Evolutionary conservation across 768 basidiomycete species (phyloP).

Genomic region (Mycena venus): DNA sequence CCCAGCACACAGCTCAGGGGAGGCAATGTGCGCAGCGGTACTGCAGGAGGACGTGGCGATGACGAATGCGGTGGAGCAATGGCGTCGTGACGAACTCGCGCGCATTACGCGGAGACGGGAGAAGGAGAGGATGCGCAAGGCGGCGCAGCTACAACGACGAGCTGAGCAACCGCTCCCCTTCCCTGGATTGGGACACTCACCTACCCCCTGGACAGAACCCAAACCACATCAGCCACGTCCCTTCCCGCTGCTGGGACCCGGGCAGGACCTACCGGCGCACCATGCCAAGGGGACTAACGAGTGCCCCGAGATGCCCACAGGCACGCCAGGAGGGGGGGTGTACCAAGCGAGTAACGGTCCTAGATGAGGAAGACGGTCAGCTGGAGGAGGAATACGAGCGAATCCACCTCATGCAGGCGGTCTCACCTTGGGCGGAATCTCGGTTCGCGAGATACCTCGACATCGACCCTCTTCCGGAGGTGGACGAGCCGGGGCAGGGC

Average conservation of each 20-base stretch:
- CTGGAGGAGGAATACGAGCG: slow-evolving; percentile 12
- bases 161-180: slow-evolving; percentile 23
- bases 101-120: background rate
- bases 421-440: slow-evolving; percentile 12
- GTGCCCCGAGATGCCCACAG: background rate
- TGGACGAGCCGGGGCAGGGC: too few relatives aligned
- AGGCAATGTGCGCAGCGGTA: too few relatives aligned
- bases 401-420: background rate
- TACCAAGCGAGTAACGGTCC: too few relatives aligned
- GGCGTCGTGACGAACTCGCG: background rate
- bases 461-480: background rate
- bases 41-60: too few relatives aligned
- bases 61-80: background rate
- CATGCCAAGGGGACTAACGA: background rate
- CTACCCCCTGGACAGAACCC: background rate
- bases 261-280: background rate
- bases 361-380: slow-evolving; percentile 10
- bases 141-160: slow-evolving; percentile 10
- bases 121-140: background rate
- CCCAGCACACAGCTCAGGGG: too few relatives aligned
- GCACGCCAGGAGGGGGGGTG: background rate
- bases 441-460: slow-evolving; percentile 22
- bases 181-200: slow-evolving; percentile 24
- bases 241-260: background rate
- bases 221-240: background rate